Base-by-base conservation (phyloP, 495 filamentous ascomycete species). In the Sabuloglossum arenarium region DNA sequence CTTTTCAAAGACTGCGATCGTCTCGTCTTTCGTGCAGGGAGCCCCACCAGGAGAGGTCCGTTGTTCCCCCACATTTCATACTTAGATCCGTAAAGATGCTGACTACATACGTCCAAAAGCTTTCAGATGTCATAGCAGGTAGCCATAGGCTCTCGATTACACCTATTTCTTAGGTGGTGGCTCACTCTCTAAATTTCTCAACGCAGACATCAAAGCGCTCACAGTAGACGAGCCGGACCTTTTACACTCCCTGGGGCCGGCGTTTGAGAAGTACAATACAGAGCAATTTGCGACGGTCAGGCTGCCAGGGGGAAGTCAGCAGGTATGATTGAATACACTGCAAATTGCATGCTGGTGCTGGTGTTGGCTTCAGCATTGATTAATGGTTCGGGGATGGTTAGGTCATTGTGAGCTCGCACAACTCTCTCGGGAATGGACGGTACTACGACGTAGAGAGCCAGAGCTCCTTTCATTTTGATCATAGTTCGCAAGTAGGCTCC, bases 241-340 rank as follows among this genome's bases (percentile, higher is more conserved):
- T 42, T 68, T 89, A 28, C 66, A 75, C 54, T 79, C 83, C 39
- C 81, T 95, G 11, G 73, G 70, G 4, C 86, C 88, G 2, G 88
- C 91, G 0, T 91, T 96, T 69, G 76, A 89, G 69, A 85, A 82
- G 67, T 96, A 99, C 77, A 97, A 94, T 64, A 89, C 96, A 67
- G 82, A 86, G 68, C 93, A 99, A 67, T 82, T 96, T 66, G 69
- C 79, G 29, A 85, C 85, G 9, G 80, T 85, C 54, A 95, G 94
- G 72, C 78, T 97, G 14, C 91, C 91, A 5, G 87, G 87, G 11
- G 76, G 83, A 56, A 88, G 80, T 66, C 78, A 91, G 66, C 72
- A 75, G 69, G 84, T 87, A 56, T 52, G 73, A 54, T 63, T 45
- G 43, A 25, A 12, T n/a, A 43, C n/a, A 12, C 51, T 50, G 30